Evolutionary conservation across 1,139 yeast species (phyloP).

Genomic region (Scheffersomyces insectosa): DNA sequence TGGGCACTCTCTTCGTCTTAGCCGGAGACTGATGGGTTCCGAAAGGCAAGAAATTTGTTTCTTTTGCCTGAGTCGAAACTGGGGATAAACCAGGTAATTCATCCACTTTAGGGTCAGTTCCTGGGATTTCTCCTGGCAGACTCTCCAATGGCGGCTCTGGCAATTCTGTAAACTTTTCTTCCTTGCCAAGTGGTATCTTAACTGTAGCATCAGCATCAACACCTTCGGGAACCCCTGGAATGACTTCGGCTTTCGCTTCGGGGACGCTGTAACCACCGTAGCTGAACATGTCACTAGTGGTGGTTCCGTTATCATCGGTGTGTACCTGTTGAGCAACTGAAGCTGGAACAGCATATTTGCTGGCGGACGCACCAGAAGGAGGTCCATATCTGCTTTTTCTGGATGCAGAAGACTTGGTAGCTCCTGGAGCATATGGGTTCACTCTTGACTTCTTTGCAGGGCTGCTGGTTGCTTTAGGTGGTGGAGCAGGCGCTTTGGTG

Average conservation of each 20-base stretch:
- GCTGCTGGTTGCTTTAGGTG: conserved; percentile 5
- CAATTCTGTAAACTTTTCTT: not conserved
- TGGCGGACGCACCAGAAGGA: conserved; percentile 13
- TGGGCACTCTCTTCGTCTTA: conserved; percentile 4
- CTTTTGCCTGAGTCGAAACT: not conserved
- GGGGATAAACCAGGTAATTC: not conserved
- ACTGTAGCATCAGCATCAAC: not conserved
- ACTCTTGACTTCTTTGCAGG: conserved; percentile 11
- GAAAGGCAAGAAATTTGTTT: conserved; percentile 1
- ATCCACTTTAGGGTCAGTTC: not conserved
- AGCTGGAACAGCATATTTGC: conserved; percentile 16
- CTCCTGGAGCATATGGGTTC: conserved; percentile 47
- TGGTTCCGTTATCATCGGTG: not conserved
- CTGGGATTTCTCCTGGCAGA: too few relatives aligned
- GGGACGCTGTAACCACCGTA: conserved; percentile 18
- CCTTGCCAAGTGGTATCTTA: not conserved
- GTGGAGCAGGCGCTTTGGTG: conserved; percentile 10
- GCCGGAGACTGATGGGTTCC: not conserved
- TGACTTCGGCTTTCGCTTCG: not conserved
- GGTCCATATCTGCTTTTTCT: conserved; percentile 32
- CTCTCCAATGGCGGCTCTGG: not conserved
- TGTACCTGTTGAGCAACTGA: conserved; percentile 1
- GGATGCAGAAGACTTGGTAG: conserved; percentile 6
- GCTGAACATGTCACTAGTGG: conserved; percentile 40
- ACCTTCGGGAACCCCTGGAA: not conserved